These are phyloP conservation scores for Pythium rishiriense DNA, from an alignment of 352 stramenopile genomes.

Conservation along the genomic window DNA sequence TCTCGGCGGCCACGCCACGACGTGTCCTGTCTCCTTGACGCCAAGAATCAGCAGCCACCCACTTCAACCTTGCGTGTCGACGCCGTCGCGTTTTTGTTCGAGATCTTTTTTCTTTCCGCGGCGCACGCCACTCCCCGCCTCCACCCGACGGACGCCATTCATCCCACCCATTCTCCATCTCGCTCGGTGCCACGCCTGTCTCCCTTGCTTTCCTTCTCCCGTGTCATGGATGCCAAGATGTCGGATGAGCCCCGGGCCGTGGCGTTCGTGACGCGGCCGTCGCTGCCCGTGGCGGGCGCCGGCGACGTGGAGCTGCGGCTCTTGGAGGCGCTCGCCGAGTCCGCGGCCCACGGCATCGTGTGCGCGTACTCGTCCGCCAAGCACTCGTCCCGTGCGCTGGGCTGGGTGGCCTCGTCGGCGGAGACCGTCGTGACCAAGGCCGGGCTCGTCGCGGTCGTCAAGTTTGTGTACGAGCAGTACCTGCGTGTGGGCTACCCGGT, in stretches of 20 bases:
- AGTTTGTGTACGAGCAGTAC: conserved; percentile 59
- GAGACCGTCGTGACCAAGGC: conserved; percentile 47
- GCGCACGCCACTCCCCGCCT: not conserved
- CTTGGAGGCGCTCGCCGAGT: conserved; percentile 53
- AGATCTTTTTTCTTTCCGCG: conserved; percentile 12
- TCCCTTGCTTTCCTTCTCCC: not conserved
- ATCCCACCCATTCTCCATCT: not conserved
- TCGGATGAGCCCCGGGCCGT: not conserved
- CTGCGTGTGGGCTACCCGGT: conserved; percentile 49
- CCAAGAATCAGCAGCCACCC: not conserved
- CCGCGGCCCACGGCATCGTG: conserved; percentile 37
- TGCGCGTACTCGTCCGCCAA: conserved; percentile 53
- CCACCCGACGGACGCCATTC: not conserved
- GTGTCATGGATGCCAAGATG: not conserved
- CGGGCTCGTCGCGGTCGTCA: conserved; percentile 41
- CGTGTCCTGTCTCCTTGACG: no score
- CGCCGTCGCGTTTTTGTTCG: conserved; percentile 3
- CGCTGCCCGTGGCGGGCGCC: not conserved
- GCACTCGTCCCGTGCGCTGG: conserved; percentile 46
- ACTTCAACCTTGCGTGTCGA: conserved; percentile 13
- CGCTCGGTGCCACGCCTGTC: not conserved
- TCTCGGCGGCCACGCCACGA: no score
- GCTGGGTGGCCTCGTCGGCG: conserved; percentile 46
- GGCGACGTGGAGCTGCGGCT: conserved; percentile 61
- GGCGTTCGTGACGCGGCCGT: not conserved